Evolutionary conservation across 2,329 filamentous ascomycete genomes (phyloP).

Genomic region (Fusarium odoratissimum): DNA sequence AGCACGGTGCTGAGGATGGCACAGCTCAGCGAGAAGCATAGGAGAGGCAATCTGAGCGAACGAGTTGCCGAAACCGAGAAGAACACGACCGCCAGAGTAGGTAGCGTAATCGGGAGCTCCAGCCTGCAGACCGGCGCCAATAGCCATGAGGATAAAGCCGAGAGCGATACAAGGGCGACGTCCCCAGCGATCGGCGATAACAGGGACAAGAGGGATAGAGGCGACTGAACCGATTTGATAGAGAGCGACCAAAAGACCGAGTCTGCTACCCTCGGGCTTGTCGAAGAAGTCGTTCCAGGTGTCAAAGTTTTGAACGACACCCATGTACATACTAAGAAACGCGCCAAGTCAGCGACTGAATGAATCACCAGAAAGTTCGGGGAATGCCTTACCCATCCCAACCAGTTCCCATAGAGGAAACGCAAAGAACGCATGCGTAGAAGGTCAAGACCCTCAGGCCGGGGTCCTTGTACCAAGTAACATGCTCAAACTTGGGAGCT

Average conservation of each 20-base stretch:
- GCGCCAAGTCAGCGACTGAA: constrained; percentile 60
- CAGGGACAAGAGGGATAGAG: constrained; percentile 59
- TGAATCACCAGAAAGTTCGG: constrained; percentile 63
- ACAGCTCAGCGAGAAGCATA: constrained; percentile 72
- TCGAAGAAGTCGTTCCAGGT: constrained; percentile 63
- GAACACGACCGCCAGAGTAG: constrained; percentile 53
- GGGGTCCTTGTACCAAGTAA: constrained; percentile 67
- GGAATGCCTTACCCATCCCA: constrained; percentile 51
- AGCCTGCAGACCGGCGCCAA: constrained; percentile 28
- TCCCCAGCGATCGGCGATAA: constrained; percentile 57
- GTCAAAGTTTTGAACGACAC: constrained; percentile 62
- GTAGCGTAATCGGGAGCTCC: constrained; percentile 57
- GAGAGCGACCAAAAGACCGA: constrained; percentile 63
- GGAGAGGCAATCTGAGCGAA: constrained; percentile 73
- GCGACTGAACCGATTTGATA: constrained; percentile 63
- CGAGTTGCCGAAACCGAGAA: constrained; percentile 73
- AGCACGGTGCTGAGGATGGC: constrained; percentile 75
- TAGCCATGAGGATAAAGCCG: constrained; percentile 60
- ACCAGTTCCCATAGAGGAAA: constrained; percentile 31
- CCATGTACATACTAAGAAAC: constrained; percentile 63
- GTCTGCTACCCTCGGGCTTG: constrained; percentile 51
- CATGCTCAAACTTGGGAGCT: constrained; percentile 63
- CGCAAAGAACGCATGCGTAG: constrained; percentile 25
- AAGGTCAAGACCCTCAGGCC: constrained; percentile 67
- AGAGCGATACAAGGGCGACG: constrained; percentile 56